A percentile compares a stretch with the other conserved stretches of the same genome.
These are phyloP conservation scores for Cinchona pubescens DNA, from an alignment of 257 asterid genomes.

Conservation along the genomic window DNA sequence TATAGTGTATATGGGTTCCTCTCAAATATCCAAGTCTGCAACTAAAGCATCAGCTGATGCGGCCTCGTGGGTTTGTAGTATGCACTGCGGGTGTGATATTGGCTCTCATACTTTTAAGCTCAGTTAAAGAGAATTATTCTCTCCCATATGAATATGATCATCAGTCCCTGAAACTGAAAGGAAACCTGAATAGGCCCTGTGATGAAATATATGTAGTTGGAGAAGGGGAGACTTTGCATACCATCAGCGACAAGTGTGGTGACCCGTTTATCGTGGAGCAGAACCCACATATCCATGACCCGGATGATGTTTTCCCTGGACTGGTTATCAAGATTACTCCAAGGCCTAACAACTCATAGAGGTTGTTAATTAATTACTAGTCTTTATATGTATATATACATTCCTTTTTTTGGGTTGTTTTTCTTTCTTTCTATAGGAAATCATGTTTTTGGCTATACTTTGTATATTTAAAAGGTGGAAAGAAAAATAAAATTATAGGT, in stretches of 20 bases:
- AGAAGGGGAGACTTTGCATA: conserved; percentile 33
- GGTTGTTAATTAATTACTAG: no score
- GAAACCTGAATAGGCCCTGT: conserved; percentile 15
- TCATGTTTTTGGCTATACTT: not conserved
- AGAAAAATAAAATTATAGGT: not conserved
- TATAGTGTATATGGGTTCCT: no score
- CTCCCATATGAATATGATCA: not conserved
- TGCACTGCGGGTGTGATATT: conserved; percentile 18
- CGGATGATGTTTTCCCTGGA: conserved; percentile 34
- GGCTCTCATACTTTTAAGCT: conserved; percentile 6
- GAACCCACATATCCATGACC: conserved; percentile 28
- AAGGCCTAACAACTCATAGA: not conserved
- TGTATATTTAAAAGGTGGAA: not conserved
- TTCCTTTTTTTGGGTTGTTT: no score
- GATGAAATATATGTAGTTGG: conserved; percentile 29
- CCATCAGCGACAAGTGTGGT: conserved; percentile 23
- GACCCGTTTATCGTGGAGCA: conserved; percentile 26
- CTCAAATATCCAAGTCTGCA: not conserved
- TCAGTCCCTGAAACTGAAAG: no score
- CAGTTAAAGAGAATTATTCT: not conserved
- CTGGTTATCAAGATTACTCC: conserved; percentile 32
- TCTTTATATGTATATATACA: no score
- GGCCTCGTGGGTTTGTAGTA: conserved; percentile 1
- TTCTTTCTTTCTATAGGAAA: not conserved
- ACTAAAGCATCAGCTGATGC: not conserved